These are phyloP conservation scores for Globisporangium yorkense DNA, from an alignment of 352 stramenopile genomes.

Conservation along the genomic window DNA sequence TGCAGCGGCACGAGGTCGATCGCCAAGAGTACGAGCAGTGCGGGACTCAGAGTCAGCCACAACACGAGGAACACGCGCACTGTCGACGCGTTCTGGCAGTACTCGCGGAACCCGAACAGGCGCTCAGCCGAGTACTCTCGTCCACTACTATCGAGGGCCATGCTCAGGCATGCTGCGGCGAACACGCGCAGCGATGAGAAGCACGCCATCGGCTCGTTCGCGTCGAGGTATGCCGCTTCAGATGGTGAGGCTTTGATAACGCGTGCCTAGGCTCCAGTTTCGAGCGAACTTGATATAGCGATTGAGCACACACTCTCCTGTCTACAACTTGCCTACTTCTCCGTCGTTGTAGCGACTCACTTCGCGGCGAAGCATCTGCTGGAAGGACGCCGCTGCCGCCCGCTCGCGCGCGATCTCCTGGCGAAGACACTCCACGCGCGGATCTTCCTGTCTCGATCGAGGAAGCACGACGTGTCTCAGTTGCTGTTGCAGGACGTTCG, in stretches of 20 bases:
- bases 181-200: too few species aligned
- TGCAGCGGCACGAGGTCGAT: conserved; percentile 1
- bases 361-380: conserved; percentile 55
- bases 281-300: background rate
- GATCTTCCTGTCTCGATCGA: conserved; percentile 5
- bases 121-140: conserved; percentile 3
- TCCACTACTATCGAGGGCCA: background rate
- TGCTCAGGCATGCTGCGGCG: too few species aligned
- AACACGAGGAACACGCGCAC: background rate
- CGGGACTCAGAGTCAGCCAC: background rate
- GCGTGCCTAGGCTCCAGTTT: too few species aligned
- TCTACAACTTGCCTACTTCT: background rate
- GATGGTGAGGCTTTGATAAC: too few species aligned
- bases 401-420: conserved; percentile 51
- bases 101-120: background rate
- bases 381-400: conserved; percentile 36
- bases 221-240: too few species aligned
- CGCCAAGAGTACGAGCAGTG: background rate
- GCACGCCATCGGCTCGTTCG: too few species aligned
- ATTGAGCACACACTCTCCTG: background rate
- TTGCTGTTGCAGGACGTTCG: background rate
- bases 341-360: conserved; percentile 29
- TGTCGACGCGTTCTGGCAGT: background rate
- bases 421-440: conserved; percentile 30
- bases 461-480: background rate